Evolutionary conservation across 192 early-diverging fungal genomes (phyloP).

Genomic region (Coemansia sp.): DNA sequence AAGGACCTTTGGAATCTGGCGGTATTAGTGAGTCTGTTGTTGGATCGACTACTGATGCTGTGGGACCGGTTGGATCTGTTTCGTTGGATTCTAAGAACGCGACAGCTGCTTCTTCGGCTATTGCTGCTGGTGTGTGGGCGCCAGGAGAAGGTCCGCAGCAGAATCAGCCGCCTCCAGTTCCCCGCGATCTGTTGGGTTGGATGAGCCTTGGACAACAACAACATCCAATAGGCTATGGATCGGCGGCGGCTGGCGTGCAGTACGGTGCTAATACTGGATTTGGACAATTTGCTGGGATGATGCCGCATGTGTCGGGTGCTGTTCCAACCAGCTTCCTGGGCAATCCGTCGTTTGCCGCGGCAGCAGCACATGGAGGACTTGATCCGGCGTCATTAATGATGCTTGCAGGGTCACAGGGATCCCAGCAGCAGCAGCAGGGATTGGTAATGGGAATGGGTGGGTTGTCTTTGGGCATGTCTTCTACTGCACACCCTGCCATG

Average conservation of each 20-base stretch:
- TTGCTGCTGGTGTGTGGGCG: not conserved
- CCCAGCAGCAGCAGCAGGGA: not conserved
- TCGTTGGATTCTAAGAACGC: not conserved
- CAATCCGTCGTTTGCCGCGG: constrained; percentile 10
- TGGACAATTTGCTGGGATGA: constrained; percentile 18
- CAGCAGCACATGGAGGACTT: not conserved
- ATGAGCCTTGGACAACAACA: constrained; percentile 9
- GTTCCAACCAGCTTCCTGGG: constrained; percentile 9
- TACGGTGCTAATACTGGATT: constrained; percentile 9
- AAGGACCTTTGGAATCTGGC: not conserved
- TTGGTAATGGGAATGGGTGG: constrained; percentile 2
- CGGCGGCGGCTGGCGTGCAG: not conserved
- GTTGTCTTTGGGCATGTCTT: constrained; percentile 9
- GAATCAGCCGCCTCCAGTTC: not conserved
- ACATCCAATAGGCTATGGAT: constrained; percentile 15
- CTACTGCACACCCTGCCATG: not conserved
- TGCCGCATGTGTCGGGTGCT: constrained; percentile 15
- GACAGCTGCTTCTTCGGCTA: not conserved
- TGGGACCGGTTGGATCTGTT: not conserved
- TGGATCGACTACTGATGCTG: not conserved
- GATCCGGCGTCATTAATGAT: constrained; percentile 23
- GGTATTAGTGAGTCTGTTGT: not conserved
- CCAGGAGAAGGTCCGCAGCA: not conserved
- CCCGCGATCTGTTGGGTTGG: not conserved
- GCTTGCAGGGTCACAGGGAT: constrained; percentile 8